Evolutionary conservation across 2,329 filamentous ascomycete genomes (phyloP).

Genomic region (Fusarium nanum): DNA sequence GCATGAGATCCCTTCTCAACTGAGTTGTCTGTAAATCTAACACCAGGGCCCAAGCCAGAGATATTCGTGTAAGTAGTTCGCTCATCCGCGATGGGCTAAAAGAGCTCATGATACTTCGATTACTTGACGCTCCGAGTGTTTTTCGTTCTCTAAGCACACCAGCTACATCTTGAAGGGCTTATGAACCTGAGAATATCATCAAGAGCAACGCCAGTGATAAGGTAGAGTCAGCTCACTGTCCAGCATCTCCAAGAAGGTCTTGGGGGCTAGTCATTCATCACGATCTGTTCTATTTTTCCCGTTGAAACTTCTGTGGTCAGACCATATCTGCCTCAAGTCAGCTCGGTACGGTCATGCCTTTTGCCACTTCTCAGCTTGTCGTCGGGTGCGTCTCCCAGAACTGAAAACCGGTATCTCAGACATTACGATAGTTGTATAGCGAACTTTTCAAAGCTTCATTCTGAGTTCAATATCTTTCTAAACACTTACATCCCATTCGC

Average conservation of each 20-base stretch:
- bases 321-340: neutral
- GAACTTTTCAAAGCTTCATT: no score
- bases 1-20: no score
- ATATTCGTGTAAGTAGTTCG: no score
- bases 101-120: neutral
- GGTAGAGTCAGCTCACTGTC: neutral
- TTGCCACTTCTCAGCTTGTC: neutral
- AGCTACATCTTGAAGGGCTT: neutral
- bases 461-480: neutral
- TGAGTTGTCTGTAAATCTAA: no score
- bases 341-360: neutral
- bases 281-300: neutral
- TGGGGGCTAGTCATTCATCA: neutral
- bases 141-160: neutral
- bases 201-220: neutral
- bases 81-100: no score
- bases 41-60: no score
- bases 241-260: neutral
- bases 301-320: neutral
- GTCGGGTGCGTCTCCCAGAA: neutral
- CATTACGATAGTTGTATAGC: neutral
- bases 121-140: neutral
- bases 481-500: neutral
- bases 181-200: neutral
- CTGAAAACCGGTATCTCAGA: neutral